Evolutionary conservation across 2,329 filamentous ascomycete species (phyloP), one percentile per base, ranked within the genome.

Genomic region (Amauroascus niger): DNA sequence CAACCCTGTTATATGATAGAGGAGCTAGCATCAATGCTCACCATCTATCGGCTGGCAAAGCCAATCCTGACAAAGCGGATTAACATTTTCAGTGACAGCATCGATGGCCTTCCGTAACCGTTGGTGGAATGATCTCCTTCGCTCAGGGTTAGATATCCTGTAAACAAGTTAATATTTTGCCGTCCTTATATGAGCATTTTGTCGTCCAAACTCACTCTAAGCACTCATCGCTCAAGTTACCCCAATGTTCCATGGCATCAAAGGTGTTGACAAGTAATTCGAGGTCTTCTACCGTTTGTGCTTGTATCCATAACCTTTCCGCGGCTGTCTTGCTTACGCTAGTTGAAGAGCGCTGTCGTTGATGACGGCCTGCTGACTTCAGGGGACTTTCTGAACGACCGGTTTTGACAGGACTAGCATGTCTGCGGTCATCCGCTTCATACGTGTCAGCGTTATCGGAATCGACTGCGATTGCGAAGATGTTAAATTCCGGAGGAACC

Each of bases 181-280:
- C 11, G n/a, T 14, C n/a, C 20, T 52, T 7, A n/a, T 5, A 20
- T 30, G 26, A 33, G 2, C 14, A 32, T n/a, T 9, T 26, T 49
- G 13, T 44, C 9, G 20, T 54, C 20, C 2, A 40, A 6, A 64
- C 71, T 59, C 62, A 74, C 72, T 67, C 65, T 47, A 71, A 68
- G 43, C 69, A 61, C 49, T 69, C 64, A 44, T 78, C 73, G 53
- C 77, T 77, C 47, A 79, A 64, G 0, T 79, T 76, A 13, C 80
- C 79, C 55, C 86, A 79, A 1, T 79, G 81, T 67, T 89, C 85
- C 60, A 89, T 74, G 20, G 76, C 74, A 65, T 88, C 83, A 40
- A 90, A 74, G 2, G 78, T 79, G 49, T 77, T 75, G 43, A 84
- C 78, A 26, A 90, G 73, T 54, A 76, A 75, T 68, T 89, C 86